These are phyloP conservation scores for Ochromonas danica DNA, from an alignment of 108 stramenopile species.

Conservation along the genomic window DNA sequence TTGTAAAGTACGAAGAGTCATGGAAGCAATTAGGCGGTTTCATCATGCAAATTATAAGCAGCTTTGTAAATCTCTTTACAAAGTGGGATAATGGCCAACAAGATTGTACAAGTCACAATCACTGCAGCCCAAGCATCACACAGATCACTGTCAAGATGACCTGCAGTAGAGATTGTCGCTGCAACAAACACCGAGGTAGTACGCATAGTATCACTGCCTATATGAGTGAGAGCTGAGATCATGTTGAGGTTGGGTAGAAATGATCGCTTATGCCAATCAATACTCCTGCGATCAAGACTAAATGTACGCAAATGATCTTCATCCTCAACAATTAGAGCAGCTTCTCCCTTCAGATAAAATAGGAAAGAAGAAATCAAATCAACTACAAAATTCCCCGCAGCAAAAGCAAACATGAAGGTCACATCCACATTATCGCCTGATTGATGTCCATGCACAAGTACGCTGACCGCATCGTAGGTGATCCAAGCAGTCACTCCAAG, in stretches of 20 bases:
- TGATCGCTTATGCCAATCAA: too few relatives aligned
- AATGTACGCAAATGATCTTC: too few relatives aligned
- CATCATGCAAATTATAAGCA: too few relatives aligned
- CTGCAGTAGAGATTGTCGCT: not conserved
- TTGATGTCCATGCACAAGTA: not conserved
- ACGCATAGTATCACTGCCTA: conserved; percentile 27
- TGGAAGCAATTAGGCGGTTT: too few relatives aligned
- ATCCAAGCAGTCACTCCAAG: conserved; percentile 23
- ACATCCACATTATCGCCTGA: conserved; percentile 3
- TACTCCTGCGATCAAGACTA: too few relatives aligned
- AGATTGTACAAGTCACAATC: conserved; percentile 10
- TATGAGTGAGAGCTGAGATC: conserved; percentile 20
- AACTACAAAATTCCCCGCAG: not conserved
- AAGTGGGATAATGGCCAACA: conserved; percentile 1
- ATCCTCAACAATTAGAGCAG: too few relatives aligned
- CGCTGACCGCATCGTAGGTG: not conserved
- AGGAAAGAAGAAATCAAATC: conserved; percentile 6
- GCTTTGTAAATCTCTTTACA: conserved; percentile 18
- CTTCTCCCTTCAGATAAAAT: conserved; percentile 1
- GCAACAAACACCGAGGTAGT: conserved; percentile 25
- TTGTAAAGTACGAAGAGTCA: too few relatives aligned
- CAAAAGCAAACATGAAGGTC: not conserved
- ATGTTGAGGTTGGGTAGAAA: conserved; percentile 24
- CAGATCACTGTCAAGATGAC: not conserved
- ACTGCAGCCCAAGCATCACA: conserved; percentile 34